A percentile compares a stretch with the other conserved stretches of the same genome.
Conservation (phyloP, 2,329 filamentous ascomycete genomes). For the Exophiala calicioides region DNA sequence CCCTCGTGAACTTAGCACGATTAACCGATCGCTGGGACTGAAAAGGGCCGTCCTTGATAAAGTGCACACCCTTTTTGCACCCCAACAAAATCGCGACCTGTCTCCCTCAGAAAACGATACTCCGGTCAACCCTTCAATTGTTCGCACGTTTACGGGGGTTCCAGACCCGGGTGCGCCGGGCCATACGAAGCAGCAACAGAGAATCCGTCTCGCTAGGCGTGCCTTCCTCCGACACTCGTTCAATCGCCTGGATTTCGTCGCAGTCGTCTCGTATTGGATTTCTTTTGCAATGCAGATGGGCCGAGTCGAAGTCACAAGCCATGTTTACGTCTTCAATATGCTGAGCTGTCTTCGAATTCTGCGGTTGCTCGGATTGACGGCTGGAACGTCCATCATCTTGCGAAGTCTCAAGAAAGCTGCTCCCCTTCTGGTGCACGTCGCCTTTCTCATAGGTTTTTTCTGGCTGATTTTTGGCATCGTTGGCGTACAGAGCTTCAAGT, state of each 20-base stretch:
- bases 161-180: conserved; percentile 64
- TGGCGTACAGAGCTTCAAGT: conserved; percentile 94
- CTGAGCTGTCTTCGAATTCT: conserved; percentile 91
- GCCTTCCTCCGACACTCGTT: conserved; percentile 95
- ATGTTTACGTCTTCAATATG: conserved; percentile 93
- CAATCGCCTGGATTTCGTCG: conserved; percentile 91
- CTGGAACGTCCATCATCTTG: conserved; percentile 93
- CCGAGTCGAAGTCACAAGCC: conserved; percentile 66
- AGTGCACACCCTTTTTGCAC: conserved; percentile 76
- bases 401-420: conserved; percentile 94
- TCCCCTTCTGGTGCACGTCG: conserved; percentile 86
- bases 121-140: conserved; percentile 62
- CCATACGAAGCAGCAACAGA: conserved; percentile 74
- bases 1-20: conserved; percentile 85
- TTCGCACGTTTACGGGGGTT: conserved; percentile 73
- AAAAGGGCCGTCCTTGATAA: conserved; percentile 73
- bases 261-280: conserved; percentile 93
- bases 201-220: conserved; percentile 80
- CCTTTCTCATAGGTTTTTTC: conserved; percentile 93
- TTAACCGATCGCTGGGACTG: conserved; percentile 74
- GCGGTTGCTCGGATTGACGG: conserved; percentile 85
- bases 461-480: conserved; percentile 97
- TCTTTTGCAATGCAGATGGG: conserved; percentile 73
- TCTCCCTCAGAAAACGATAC: conserved; percentile 41
- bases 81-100: conserved; percentile 63